A percentile compares a stretch with the other conserved stretches of the same genome.
Evolutionary conservation across 257 asterid species (phyloP).

Genomic region (Solanum piurae): DNA sequence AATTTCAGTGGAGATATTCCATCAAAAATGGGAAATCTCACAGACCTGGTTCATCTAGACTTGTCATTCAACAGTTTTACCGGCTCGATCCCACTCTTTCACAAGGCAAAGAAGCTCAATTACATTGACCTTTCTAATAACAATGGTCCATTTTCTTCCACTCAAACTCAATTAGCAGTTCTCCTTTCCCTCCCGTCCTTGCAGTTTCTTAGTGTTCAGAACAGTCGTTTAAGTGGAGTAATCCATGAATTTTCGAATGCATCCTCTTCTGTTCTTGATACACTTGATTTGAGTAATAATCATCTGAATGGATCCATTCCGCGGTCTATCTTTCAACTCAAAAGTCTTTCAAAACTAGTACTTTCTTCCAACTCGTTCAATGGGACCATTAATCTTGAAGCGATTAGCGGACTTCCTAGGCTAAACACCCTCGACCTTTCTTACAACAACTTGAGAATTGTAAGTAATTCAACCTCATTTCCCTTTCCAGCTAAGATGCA

Average conservation of each 20-base stretch:
- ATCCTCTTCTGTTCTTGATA: neutral
- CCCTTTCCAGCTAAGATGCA: constrained; percentile 1
- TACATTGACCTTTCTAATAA: constrained; percentile 9
- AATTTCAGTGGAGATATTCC: neutral
- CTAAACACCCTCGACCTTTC: constrained; percentile 20
- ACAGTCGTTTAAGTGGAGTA: constrained; percentile 6
- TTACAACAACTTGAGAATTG: constrained; percentile 16
- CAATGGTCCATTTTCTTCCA: constrained; percentile 1
- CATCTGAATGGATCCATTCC: constrained; percentile 8
- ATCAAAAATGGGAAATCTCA: neutral
- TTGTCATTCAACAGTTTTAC: constrained; percentile 2
- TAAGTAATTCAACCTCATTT: neutral
- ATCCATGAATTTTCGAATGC: neutral
- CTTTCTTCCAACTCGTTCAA: constrained; percentile 11
- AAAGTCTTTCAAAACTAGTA: neutral
- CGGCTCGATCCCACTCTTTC: constrained; percentile 3
- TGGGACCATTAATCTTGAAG: constrained; percentile 18
- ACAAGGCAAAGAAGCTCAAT: too few relatives aligned
- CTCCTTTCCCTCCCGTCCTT: constrained; percentile 4
- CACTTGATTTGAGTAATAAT: constrained; percentile 10
- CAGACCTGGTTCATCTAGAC: neutral
- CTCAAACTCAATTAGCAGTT: constrained; percentile 1
- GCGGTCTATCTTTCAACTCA: constrained; percentile 3
- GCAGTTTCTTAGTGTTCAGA: neutral
- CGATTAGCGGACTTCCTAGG: neutral